Evolutionary conservation across 345 rosid genomes (phyloP).

Genomic region (Draba incana): DNA sequence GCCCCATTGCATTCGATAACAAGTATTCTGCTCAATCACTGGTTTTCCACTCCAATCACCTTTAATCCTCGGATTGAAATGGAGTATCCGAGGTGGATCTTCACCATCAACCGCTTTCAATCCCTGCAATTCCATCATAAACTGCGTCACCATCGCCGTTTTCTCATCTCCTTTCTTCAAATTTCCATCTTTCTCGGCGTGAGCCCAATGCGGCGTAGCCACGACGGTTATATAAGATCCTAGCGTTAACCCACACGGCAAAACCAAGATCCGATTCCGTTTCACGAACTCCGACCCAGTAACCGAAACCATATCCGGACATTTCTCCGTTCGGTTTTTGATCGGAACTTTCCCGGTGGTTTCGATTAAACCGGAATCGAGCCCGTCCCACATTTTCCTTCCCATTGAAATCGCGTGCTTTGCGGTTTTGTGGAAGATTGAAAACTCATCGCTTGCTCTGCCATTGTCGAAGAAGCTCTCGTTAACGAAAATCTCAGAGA

Average conservation of each 20-base stretch:
- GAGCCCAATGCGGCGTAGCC: constrained; percentile 79
- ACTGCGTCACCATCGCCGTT: constrained; percentile 70
- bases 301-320: constrained; percentile 62
- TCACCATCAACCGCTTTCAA: constrained; percentile 64
- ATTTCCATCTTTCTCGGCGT: constrained; percentile 56
- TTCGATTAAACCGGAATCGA: constrained; percentile 48
- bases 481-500: constrained; percentile 57
- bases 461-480: constrained; percentile 45
- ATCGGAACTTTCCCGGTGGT: constrained; percentile 13
- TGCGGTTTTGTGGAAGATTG: constrained; percentile 67
- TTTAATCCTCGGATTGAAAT: constrained; percentile 68
- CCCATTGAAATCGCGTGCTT: constrained; percentile 76
- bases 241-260: constrained; percentile 83
- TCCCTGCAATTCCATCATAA: constrained; percentile 80
- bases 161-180: constrained; percentile 53
- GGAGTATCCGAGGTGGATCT: constrained; percentile 74
- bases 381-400: constrained; percentile 55
- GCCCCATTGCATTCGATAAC: constrained; percentile 82
- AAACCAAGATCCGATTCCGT: constrained; percentile 53
- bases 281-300: constrained; percentile 59
- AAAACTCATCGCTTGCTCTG: constrained; percentile 51
- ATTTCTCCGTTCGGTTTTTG: constrained; percentile 49
- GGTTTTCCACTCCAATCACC: constrained; percentile 78
- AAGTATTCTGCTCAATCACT: constrained; percentile 75
- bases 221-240: constrained; percentile 89